These are phyloP conservation scores for Pseudogymnoascus sp. DNA, from an alignment of 2,329 filamentous ascomycete genomes.

Conservation along the genomic window DNA sequence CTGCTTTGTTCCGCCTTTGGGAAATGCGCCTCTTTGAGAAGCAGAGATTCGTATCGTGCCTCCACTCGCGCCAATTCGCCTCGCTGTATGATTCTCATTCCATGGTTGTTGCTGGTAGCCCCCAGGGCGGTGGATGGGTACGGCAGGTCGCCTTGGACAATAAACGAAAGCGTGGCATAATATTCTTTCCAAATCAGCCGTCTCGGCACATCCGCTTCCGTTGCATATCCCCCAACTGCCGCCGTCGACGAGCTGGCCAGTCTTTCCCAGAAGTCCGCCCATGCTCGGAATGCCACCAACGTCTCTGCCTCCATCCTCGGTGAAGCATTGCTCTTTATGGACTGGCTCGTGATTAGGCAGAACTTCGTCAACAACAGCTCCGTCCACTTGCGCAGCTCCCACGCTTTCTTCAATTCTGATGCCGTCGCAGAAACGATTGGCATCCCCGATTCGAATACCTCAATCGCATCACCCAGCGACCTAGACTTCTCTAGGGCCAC, in stretches of 20 bases:
- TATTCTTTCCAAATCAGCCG: conserved; percentile 78
- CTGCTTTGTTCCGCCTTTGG: conserved; percentile 76
- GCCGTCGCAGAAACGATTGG: conserved; percentile 52
- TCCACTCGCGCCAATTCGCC: conserved; percentile 76
- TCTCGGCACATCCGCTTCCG: conserved; percentile 52
- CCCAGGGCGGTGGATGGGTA: conserved; percentile 44
- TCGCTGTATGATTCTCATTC: conserved; percentile 56
- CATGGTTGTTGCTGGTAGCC: conserved; percentile 40
- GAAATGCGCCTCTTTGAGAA: conserved; percentile 74
- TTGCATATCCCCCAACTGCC: conserved; percentile 48
- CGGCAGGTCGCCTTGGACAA: conserved; percentile 60
- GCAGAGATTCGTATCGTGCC: conserved; percentile 66
- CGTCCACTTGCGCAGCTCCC: conserved; percentile 69
- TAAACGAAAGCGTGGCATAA: conserved; percentile 69
- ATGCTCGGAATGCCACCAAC: conserved; percentile 54
- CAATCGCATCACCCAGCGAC: conserved; percentile 51
- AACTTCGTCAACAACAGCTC: conserved; percentile 70
- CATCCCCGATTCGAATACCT: conserved; percentile 59
- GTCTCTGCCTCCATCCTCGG: conserved; percentile 46
- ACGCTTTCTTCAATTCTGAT: conserved; percentile 44
- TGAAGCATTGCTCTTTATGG: conserved; percentile 44
- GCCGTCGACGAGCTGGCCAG: conserved; percentile 35
- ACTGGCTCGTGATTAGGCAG: conserved; percentile 61
- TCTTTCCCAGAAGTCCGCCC: conserved; percentile 62
- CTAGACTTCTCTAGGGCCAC: conserved; percentile 48